Conservation (phyloP, 345 rosid species). For the Populus euphratica region DNA sequence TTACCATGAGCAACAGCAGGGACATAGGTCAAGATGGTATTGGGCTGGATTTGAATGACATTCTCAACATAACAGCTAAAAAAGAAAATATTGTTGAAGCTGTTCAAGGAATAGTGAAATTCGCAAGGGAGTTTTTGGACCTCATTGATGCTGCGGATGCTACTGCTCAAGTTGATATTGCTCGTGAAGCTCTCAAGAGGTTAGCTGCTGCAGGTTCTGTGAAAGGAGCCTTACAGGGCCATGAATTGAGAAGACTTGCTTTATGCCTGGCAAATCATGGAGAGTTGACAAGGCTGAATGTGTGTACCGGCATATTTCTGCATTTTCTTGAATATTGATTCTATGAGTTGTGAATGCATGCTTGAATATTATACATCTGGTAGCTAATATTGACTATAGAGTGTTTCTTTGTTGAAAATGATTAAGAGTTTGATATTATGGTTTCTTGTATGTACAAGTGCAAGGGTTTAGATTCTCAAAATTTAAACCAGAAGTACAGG, state of each 20-base stretch:
- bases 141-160: conserved; percentile 99
- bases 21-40: conserved; percentile 84
- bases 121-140: conserved; percentile 88
- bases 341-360: conserved; percentile 18
- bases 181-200: conserved; percentile 94
- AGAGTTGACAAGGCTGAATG: conserved; percentile 80
- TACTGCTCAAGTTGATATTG: conserved; percentile 85
- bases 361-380: not conserved
- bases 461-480: too few species aligned
- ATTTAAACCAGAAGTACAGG: too few species aligned
- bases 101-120: conserved; percentile 89
- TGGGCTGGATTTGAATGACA: conserved; percentile 77
- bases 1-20: conserved; percentile 90
- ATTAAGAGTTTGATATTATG: too few species aligned
- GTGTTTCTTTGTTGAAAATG: too few species aligned
- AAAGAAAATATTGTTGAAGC: conserved; percentile 93
- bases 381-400: too few species aligned
- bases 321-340: not conserved
- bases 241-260: conserved; percentile 87
- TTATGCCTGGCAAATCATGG: conserved; percentile 97
- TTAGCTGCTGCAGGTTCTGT: conserved; percentile 93
- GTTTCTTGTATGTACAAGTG: too few species aligned
- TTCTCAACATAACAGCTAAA: conserved; percentile 71
- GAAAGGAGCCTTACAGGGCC: conserved; percentile 89
- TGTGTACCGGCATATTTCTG: conserved; percentile 36